Evolutionary conservation across 345 rosid species (phyloP), one percentile per base, ranked within the genome.

Genomic region (Citrus unshiu): DNA sequence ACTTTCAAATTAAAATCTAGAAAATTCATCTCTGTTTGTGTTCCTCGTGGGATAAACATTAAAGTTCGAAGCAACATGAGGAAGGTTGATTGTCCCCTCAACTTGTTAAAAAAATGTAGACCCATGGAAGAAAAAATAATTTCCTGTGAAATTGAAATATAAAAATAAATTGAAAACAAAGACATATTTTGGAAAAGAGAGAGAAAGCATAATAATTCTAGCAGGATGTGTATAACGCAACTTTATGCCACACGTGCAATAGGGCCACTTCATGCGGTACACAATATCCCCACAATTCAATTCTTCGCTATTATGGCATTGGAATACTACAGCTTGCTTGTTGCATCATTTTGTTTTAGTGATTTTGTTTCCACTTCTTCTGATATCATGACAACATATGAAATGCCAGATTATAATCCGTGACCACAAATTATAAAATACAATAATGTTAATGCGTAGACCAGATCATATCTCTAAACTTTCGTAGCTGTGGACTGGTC

Each of bases 191-290:
- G 16, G 4, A 4, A 57, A 62, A 51, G 76, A 51, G 65, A 62
- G 57, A 37, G 72, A 46, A 22, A 24, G 62, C 77, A 67, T 34
- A 72, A 81, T 77, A 25, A 77, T 67, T 68, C 27, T 19, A 40
- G 22, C 63, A 77, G 59, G 78, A 72, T 34, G 40, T 19, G 43
- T 3, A n/a, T 18, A 12, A 62, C 22, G 6, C 72, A 61, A 37
- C 37, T 37, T 22, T 72, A 51, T 54, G 59, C 39, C 43, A 81
- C 49, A 70, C 19, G 57, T 46, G 51, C 21, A 79, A 37, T 29
- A 32, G 63, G 63, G 57, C 39, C 40, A 40, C 61, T 34, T 19
- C 39, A 35, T 22, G 25, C 6, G 9, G 43, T 62, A 43, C 70
- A 49, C 14, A 19, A 61, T 24, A 72, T 59, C 56, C 67, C 51